Base-by-base conservation (phyloP, 441 rosid genomes). In the Erodium moschatum region DNA sequence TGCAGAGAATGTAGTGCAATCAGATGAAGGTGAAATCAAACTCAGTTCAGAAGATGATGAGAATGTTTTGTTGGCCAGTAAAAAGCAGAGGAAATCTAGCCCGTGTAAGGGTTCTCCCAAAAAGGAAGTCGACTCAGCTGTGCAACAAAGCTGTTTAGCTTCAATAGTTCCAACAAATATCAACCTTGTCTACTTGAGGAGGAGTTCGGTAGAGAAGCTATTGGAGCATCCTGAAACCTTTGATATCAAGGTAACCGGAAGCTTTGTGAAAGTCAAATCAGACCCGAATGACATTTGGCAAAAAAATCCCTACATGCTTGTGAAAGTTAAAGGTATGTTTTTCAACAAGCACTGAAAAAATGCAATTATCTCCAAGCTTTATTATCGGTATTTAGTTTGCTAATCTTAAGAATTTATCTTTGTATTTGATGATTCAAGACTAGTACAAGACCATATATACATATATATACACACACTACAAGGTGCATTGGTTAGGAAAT, bases 241-340 rank as follows among this genome's bases (percentile, higher is more conserved):
- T 69, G 78, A 77, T 21, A 75, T 0, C 6, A 87, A 85, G 70
- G 66, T 87, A 24, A 66, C 75, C 0, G 83, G 91, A 75, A 83
- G 86, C 74, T 81, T 83, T 31, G 83, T 83, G 64, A 83, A 83
- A 74, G 78, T 84, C 69, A 83, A 74, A 75, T 73, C 81, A 42
- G 82, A 85, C 77, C 86, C 84, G 1, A 58, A 76, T 65, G 82
- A 79, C 61, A 74, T 46, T 77, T 54, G 72, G 38, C 84, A 67
- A 72, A 86, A 70, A 70, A 79, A 78, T 69, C 74, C 80, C 67
- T 72, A 79, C 73, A 81, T 75, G 70, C 81, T 85, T 33, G 72
- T 76, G 69, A 80, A 75, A 77, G 85, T 87, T 18, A 81, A 73
- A 75, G 91, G 91, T 86, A 79, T 69, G 48, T 74, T 38, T 69